phyloP scores from a whole-genome alignment of 106 monocot species.

The Dioscorea dumetorum region DNA sequence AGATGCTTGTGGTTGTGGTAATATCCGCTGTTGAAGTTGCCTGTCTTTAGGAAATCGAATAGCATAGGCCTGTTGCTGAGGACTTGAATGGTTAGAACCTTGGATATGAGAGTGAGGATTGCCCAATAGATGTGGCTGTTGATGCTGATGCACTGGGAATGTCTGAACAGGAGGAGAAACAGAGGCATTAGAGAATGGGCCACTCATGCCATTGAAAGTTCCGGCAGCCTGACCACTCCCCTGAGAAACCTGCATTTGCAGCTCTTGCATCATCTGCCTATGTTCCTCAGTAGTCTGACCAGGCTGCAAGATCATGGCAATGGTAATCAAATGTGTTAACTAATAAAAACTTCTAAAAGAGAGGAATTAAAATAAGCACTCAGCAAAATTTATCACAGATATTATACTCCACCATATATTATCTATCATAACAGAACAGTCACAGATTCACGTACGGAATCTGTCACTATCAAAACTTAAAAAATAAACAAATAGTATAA shows the following conservation, averaged over 20 bases:
- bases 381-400: no score
- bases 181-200: constrained; percentile 34
- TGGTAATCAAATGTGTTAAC: no score
- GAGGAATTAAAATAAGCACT: no score
- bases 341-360: no score
- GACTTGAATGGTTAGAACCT: constrained; percentile 33
- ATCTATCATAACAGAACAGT: no score
- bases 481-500: no score
- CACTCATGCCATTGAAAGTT: constrained; percentile 39
- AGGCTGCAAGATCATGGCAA: constrained; percentile 26
- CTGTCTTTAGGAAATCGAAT: constrained; percentile 63
- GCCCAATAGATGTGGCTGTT: constrained; percentile 49
- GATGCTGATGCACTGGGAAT: constrained; percentile 48
- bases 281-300: constrained; percentile 70
- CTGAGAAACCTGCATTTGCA: constrained; percentile 69
- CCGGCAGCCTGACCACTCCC: constrained; percentile 34
- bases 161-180: constrained; percentile 35
- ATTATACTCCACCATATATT: no score
- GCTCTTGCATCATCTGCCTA: constrained; percentile 74
- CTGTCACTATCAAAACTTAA: background rate
- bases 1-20: constrained; percentile 44
- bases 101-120: constrained; percentile 47
- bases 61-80: constrained; percentile 67
- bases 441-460: background rate
- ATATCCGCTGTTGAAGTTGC: constrained; percentile 54